Percentiles rank a stretch among this genome's conserved stretches.
phyloP scores from a whole-genome alignment of 2,329 filamentous ascomycete genomes.

The Trichoderma afroharzianum region DNA sequence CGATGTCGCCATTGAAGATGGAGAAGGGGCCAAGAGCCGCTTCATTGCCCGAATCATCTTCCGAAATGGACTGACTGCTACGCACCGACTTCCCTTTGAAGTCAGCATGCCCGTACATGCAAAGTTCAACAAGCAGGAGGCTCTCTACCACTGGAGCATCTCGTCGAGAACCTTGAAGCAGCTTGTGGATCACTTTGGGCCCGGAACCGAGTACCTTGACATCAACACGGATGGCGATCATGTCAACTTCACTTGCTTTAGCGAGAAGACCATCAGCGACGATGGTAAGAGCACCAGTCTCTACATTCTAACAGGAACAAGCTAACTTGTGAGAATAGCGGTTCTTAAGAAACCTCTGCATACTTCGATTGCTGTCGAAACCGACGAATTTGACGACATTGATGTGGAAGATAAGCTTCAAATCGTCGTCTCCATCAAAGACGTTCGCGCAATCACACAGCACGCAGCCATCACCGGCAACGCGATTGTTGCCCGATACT shows the following conservation, averaged over 20 bases:
- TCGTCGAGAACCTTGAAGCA: slow-evolving; percentile 68
- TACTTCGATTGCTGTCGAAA: slow-evolving; percentile 73
- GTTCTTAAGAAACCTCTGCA: slow-evolving; percentile 76
- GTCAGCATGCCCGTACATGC: slow-evolving; percentile 70
- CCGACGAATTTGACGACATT: slow-evolving; percentile 73
- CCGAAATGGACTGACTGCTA: slow-evolving; percentile 73
- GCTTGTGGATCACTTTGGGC: slow-evolving; percentile 76
- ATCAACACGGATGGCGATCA: slow-evolving; percentile 71
- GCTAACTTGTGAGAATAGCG: slow-evolving; percentile 46
- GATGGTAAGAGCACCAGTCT: slow-evolving; percentile 32
- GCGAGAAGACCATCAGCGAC: slow-evolving; percentile 70
- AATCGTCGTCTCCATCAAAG: slow-evolving; percentile 77
- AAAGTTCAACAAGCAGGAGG: slow-evolving; percentile 65
- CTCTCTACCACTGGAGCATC: slow-evolving; percentile 69
- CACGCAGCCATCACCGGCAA: slow-evolving; percentile 69
- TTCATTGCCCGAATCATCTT: slow-evolving; percentile 72
- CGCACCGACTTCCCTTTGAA: slow-evolving; percentile 73
- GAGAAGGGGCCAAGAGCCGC: slow-evolving; percentile 65
- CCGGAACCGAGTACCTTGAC: slow-evolving; percentile 75
- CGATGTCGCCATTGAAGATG: slow-evolving; percentile 70
- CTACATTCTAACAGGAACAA: slow-evolving; percentile 11
- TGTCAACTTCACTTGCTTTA: slow-evolving; percentile 77
- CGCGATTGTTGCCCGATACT: slow-evolving; percentile 66
- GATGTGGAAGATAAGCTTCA: slow-evolving; percentile 71
- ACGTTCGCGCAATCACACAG: slow-evolving; percentile 74